These are phyloP conservation scores for Chrysoporthe puriensis DNA, from an alignment of 2,329 filamentous ascomycete genomes.

Conservation along the genomic window DNA sequence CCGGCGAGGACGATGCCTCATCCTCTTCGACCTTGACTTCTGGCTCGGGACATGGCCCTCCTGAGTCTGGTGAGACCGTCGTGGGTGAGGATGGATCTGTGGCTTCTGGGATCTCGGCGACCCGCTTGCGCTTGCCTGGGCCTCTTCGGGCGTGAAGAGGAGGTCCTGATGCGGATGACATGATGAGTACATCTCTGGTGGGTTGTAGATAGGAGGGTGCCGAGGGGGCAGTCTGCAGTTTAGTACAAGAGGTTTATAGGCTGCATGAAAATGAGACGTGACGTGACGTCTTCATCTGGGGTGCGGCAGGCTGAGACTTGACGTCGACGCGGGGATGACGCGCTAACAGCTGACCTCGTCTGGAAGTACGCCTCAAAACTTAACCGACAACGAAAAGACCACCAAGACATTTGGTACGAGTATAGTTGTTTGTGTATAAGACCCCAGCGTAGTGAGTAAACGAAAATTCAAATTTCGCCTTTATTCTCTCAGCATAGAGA, in stretches of 20 bases:
- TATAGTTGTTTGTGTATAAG: not conserved
- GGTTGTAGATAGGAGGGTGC: not conserved
- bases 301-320: slow-evolving; percentile 3
- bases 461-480: not conserved
- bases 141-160: slow-evolving; percentile 21
- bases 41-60: not conserved
- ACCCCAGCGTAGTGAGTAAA: too few relatives aligned
- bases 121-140: slow-evolving; percentile 25
- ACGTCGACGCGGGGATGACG: slow-evolving; percentile 22
- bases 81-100: slow-evolving; percentile 21
- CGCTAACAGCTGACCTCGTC: slow-evolving; percentile 20
- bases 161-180: slow-evolving; percentile 21
- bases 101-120: slow-evolving; percentile 21
- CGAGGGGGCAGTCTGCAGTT: not conserved
- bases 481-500: not conserved
- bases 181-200: slow-evolving; percentile 18
- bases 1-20: slow-evolving; percentile 4
- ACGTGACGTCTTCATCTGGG: slow-evolving; percentile 11
- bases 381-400: not conserved
- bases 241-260: not conserved
- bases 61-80: not conserved
- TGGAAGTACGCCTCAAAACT: slow-evolving; percentile 28
- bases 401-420: not conserved
- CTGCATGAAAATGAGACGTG: slow-evolving; percentile 20
- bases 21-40: slow-evolving; percentile 22